These are phyloP conservation scores for Cucurbita ficifolia DNA, from an alignment of 306 rosid species.

Conservation along the genomic window DNA sequence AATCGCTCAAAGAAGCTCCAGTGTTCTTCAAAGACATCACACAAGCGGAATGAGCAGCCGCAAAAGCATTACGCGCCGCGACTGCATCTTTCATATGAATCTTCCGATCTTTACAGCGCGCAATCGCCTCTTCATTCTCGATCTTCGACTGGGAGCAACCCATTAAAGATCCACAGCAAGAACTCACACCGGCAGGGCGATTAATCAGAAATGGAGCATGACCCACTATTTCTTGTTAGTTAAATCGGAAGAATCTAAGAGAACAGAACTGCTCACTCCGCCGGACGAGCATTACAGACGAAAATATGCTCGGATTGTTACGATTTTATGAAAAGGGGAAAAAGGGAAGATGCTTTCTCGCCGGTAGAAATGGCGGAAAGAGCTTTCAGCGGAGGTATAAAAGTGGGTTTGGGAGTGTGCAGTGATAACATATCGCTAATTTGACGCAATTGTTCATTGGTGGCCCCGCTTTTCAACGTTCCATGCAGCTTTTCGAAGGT, in stretches of 20 bases:
- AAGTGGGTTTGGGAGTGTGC: background rate
- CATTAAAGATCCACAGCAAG: constrained; percentile 19
- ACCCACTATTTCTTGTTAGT: background rate
- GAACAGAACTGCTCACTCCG: background rate
- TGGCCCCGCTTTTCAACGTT: constrained; percentile 4
- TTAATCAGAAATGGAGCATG: background rate
- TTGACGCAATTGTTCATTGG: background rate
- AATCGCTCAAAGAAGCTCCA: constrained; percentile 81
- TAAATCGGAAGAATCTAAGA: background rate
- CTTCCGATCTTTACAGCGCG: constrained; percentile 75
- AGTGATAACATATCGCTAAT: constrained; percentile 1
- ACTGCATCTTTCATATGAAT: constrained; percentile 57
- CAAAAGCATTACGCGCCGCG: constrained; percentile 66
- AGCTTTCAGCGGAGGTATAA: background rate
- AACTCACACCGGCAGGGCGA: background rate
- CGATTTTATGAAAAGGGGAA: background rate
- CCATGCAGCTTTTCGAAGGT: background rate
- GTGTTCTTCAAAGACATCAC: constrained; percentile 49
- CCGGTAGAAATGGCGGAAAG: constrained; percentile 3
- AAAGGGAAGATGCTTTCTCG: background rate
- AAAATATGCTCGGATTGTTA: background rate
- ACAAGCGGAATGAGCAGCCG: constrained; percentile 71
- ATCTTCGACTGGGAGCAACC: constrained; percentile 88
- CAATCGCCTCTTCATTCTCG: constrained; percentile 86
- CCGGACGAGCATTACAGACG: background rate